Base-by-base conservation (phyloP, 257 asterid genomes). In the Solanum verrucosum region DNA sequence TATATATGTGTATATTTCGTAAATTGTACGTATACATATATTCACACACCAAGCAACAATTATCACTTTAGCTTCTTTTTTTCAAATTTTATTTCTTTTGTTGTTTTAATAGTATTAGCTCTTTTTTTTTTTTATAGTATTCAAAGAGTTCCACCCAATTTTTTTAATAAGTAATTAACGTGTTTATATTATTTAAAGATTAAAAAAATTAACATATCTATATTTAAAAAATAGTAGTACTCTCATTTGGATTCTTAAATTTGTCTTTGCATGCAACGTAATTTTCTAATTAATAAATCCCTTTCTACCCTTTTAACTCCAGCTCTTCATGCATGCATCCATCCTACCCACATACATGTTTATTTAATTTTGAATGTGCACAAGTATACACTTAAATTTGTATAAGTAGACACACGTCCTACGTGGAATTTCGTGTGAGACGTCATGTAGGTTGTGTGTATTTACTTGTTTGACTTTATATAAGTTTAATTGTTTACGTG, bases 291-390 rank as follows among this genome's bases (percentile, higher is more conserved):
- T 2, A 18, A 33, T 33, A 18, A 72, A 16, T 2, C 14, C 6
- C 42, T 33, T 72, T 33, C 42, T 72, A 31, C 7, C 78, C 7
- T 7, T 20, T 56, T 7, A 56, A 56, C 9, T 21, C 21, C 25
- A 56, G 10, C 70, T 60, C 6, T 60, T 23, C 15, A 23, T 60
- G 70, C 70, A 20, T 56, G 10, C 65, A 56, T 18, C 9, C 63
- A 52, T 52, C 25, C 10, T 3, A 56, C 5, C 5, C 5, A 56
- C 65, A 1, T 56, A 56, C 65, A 56, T 6, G 63, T 52, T 52
- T 3, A 1, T 6, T 20, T 56, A 56, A 56, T 3, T 56, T 1
- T 20, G 11, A 56, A 8, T 0, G 0, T 7, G 11, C n/a, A 7
- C 4, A 56, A 56, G 0, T 6, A 6, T 7, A 56, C 2, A 18